Conservation (phyloP, 352 stramenopile genomes). For the Blastocystis sp. region DNA sequence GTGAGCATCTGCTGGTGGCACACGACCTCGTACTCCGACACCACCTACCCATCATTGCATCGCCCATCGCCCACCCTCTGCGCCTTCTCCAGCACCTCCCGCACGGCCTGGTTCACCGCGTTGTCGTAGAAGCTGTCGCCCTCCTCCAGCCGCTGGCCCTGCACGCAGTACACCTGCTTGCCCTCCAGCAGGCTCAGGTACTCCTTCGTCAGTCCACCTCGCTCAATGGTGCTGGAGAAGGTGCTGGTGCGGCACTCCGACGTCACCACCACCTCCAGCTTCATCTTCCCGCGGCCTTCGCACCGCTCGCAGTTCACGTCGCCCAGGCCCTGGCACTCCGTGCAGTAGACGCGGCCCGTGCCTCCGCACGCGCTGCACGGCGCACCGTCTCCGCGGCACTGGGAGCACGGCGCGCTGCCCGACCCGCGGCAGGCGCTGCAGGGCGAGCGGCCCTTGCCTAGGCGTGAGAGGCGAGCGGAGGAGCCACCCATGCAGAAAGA, state of each 20-base stretch:
- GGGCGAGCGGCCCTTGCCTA: neutral
- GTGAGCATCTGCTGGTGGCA: neutral
- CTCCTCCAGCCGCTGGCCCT: constrained; percentile 9
- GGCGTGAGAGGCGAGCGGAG: neutral
- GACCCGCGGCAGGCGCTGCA: neutral
- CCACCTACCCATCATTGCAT: neutral
- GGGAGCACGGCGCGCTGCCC: neutral
- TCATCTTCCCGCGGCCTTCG: neutral
- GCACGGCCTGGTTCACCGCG: neutral
- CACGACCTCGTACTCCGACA: constrained; percentile 12
- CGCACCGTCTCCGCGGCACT: neutral
- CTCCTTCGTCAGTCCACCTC: constrained; percentile 28
- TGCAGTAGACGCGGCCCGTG: neutral
- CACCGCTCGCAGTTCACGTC: neutral
- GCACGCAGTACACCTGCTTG: constrained; percentile 17
- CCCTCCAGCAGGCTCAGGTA: constrained; percentile 31
- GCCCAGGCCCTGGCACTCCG: neutral
- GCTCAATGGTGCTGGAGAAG: neutral
- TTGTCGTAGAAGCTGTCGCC: constrained; percentile 2
- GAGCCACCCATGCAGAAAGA: neutral
- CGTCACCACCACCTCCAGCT: neutral
- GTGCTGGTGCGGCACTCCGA: neutral
- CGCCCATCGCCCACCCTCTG: neutral
- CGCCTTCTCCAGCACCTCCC: neutral
- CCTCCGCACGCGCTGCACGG: neutral